Percentiles rank a stretch among this genome's conserved stretches.
Conservation (phyloP, 2,329 filamentous ascomycete genomes). For the Chalaropsis thielavioides region DNA sequence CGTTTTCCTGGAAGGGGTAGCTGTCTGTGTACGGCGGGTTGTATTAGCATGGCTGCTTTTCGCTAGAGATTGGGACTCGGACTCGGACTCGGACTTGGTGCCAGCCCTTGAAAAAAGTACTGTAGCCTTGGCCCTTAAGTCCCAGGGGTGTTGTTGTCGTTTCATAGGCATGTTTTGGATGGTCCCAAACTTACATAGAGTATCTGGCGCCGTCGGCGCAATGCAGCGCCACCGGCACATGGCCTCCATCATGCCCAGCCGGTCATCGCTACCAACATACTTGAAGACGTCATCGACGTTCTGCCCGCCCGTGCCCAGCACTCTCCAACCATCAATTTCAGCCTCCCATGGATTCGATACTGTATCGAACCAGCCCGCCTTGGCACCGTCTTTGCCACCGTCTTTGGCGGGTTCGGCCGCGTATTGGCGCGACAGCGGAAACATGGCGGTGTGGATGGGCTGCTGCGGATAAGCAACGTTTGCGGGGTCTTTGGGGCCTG, state of each 20-base stretch:
- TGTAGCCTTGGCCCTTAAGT: not conserved
- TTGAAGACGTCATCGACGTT: conserved; percentile 89
- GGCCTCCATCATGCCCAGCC: conserved; percentile 81
- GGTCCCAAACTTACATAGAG: conserved; percentile 53
- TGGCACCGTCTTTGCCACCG: conserved; percentile 20
- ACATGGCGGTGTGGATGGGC: conserved; percentile 83
- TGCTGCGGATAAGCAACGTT: conserved; percentile 86
- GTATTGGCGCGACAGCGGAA: conserved; percentile 61
- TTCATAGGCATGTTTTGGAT: not conserved
- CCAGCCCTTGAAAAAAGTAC: not conserved
- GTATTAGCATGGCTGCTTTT: not conserved
- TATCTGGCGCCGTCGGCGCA: conserved; percentile 91
- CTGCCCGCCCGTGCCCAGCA: conserved; percentile 79
- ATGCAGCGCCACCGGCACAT: conserved; percentile 85
- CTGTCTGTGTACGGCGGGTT: conserved; percentile 47
- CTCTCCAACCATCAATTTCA: conserved; percentile 76
- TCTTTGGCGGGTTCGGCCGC: conserved; percentile 30
- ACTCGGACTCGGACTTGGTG: not conserved
- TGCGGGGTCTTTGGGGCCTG: conserved; percentile 72
- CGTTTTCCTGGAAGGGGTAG: conserved; percentile 89
- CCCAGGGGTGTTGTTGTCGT: not conserved
- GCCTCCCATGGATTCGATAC: conserved; percentile 91
- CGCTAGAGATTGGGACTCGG: not conserved
- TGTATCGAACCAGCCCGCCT: conserved; percentile 61
- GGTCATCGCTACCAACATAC: conserved; percentile 65